These are phyloP conservation scores for Theileria equi DNA, from an alignment of 169 alveolate species.

Conservation along the genomic window DNA sequence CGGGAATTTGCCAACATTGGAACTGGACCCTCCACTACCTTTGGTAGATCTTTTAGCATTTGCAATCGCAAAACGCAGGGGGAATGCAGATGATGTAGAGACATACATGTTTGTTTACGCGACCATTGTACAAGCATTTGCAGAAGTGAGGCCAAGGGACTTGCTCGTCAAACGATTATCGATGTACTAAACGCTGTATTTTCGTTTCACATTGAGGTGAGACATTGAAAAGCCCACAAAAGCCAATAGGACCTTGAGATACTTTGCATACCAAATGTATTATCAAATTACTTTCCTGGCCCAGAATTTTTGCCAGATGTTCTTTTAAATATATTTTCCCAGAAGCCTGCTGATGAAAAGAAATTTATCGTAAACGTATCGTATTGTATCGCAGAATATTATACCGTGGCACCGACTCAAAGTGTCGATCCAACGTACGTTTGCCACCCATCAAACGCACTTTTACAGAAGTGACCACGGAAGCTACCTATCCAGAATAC, in stretches of 20 bases:
- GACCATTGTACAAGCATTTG: too few species aligned
- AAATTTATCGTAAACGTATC: slow-evolving; percentile 24
- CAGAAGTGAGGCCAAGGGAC: slow-evolving; percentile 9
- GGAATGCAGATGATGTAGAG: neutral
- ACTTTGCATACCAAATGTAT: slow-evolving; percentile 26
- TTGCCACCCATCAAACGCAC: too few species aligned
- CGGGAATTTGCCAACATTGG: slow-evolving; percentile 68
- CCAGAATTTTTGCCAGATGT: slow-evolving; percentile 67
- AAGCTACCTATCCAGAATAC: slow-evolving; percentile 32
- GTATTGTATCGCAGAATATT: slow-evolving; percentile 18
- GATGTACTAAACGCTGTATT: slow-evolving; percentile 26
- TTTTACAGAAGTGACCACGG: neutral
- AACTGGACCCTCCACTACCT: slow-evolving; percentile 63
- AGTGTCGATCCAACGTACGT: slow-evolving; percentile 11
- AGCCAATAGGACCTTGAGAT: slow-evolving; percentile 6
- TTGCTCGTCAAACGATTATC: neutral
- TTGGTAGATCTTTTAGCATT: slow-evolving; percentile 60
- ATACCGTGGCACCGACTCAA: slow-evolving; percentile 29
- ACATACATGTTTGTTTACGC: slow-evolving; percentile 13
- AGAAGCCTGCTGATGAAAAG: slow-evolving; percentile 2
- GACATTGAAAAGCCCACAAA: neutral
- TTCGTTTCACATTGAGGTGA: slow-evolving; percentile 33
- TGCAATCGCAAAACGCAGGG: slow-evolving; percentile 17
- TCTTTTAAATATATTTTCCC: slow-evolving; percentile 25
- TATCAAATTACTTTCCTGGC: slow-evolving; percentile 70